Evolutionary conservation across 768 basidiomycete species (phyloP).

Genomic region (Leccinum subgranulosum): DNA sequence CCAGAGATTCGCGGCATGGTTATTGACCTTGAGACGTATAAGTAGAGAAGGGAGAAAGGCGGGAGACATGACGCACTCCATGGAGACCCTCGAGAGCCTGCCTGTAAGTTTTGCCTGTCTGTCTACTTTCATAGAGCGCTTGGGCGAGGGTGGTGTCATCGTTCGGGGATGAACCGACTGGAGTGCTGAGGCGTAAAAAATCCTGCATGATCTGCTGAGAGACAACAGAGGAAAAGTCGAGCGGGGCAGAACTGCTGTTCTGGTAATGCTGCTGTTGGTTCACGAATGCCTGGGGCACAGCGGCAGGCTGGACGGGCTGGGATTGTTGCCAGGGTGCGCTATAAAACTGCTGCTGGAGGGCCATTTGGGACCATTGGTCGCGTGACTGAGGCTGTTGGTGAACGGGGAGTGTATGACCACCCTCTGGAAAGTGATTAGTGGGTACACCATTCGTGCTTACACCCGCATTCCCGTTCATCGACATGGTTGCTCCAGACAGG

Average conservation of each 20-base stretch:
- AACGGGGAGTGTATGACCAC: constrained; percentile 12
- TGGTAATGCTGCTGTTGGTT: constrained; percentile 22
- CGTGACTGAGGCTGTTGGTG: constrained; percentile 20
- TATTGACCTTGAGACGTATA: constrained; percentile 35
- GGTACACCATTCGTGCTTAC: constrained; percentile 14
- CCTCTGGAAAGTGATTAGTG: constrained; percentile 13
- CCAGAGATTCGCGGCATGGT: constrained; percentile 60
- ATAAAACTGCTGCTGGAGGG: constrained; percentile 28
- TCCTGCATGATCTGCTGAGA: constrained; percentile 58
- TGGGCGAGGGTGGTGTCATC: constrained; percentile 62
- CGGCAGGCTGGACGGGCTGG: constrained; percentile 32
- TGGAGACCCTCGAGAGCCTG: constrained; percentile 66
- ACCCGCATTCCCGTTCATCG: constrained; percentile 7
- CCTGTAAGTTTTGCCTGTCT: constrained; percentile 51
- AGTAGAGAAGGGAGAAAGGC: constrained; percentile 1
- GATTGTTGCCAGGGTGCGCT: constrained; percentile 31
- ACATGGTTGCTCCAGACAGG: constrained; percentile 11
- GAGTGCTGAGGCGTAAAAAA: constrained; percentile 49
- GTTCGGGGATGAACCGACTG: constrained; percentile 44
- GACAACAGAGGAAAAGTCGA: constrained; percentile 36
- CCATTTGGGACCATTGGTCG: constrained; percentile 23
- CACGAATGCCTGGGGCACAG: constrained; percentile 19
- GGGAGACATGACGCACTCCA: constrained; percentile 44
- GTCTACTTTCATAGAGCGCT: constrained; percentile 37
- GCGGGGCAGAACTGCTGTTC: constrained; percentile 18